Conservation (phyloP, 345 rosid species). For the Pistacia integerrima region DNA sequence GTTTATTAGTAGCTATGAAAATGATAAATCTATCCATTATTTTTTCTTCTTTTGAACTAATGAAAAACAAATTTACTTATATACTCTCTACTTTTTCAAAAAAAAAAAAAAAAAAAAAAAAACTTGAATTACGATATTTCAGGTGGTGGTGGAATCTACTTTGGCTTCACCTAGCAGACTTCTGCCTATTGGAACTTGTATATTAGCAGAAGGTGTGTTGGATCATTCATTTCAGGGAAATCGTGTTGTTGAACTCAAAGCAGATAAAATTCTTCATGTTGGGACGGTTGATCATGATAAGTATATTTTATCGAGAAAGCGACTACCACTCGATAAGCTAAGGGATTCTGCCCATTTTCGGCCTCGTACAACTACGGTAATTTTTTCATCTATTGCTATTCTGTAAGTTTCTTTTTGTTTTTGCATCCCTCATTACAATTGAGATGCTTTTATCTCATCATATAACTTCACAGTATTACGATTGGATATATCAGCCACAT, state of each 20-base stretch:
- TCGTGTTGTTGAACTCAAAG: conserved; percentile 57
- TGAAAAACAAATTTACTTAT: not conserved
- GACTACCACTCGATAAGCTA: conserved; percentile 64
- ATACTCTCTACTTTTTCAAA: no score
- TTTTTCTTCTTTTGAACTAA: not conserved
- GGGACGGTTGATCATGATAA: conserved; percentile 64
- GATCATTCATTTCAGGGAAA: conserved; percentile 32
- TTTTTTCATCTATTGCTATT: not conserved
- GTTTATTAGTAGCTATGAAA: not conserved
- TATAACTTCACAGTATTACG: not conserved
- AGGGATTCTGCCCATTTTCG: conserved; percentile 78
- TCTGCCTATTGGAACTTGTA: conserved; percentile 63
- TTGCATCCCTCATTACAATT: not conserved
- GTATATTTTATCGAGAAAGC: conserved; percentile 67
- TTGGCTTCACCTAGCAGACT: conserved; percentile 45
- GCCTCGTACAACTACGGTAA: conserved; percentile 84
- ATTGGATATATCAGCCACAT: not conserved
- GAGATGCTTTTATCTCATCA: not conserved
- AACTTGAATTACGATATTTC: conserved; percentile 5
- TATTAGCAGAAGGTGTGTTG: conserved; percentile 71
- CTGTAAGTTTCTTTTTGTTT: not conserved
- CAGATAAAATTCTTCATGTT: conserved; percentile 71
- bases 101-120: no score
- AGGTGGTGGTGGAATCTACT: conserved; percentile 74
- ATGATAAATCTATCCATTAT: not conserved